Conservation (phyloP, 768 basidiomycete genomes). For the Mycena leptocephala region DNA sequence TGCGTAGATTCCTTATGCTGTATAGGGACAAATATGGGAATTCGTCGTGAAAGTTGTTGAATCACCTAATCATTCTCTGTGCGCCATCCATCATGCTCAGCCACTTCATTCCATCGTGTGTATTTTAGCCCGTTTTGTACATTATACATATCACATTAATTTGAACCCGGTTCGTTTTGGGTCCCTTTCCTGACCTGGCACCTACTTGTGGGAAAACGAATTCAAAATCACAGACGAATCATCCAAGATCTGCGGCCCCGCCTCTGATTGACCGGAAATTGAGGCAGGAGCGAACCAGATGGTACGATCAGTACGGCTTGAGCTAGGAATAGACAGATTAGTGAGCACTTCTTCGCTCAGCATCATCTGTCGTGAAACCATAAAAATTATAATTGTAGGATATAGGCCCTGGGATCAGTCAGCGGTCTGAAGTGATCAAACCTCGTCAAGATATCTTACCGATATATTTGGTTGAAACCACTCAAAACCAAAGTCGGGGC, state of each 20-base stretch:
- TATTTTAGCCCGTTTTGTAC: too few relatives aligned
- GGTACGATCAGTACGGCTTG: conserved; percentile 7
- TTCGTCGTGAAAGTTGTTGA: too few relatives aligned
- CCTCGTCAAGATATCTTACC: background rate
- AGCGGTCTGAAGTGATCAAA: background rate
- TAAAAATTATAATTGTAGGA: conserved; percentile 35
- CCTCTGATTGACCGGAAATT: background rate
- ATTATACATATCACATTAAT: background rate
- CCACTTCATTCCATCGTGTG: too few relatives aligned
- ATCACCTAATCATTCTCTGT: too few relatives aligned
- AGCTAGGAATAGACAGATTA: background rate
- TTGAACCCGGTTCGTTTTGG: too few relatives aligned
- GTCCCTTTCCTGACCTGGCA: too few relatives aligned
- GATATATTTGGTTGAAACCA: conserved; percentile 38
- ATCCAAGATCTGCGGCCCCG: background rate
- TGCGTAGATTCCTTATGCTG: background rate
- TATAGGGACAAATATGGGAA: too few relatives aligned
- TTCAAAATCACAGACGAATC: conserved; percentile 13
- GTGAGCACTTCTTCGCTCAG: conserved; percentile 23
- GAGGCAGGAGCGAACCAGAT: conserved; percentile 10
- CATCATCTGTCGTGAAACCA: conserved; percentile 36
- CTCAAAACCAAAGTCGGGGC: conserved; percentile 30
- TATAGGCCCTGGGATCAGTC: conserved; percentile 31
- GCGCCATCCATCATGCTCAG: too few relatives aligned
- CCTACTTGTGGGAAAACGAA: conserved; percentile 12